Evolutionary conservation across 306 rosid genomes (phyloP).

Genomic region (Vachellia pachyceras): DNA sequence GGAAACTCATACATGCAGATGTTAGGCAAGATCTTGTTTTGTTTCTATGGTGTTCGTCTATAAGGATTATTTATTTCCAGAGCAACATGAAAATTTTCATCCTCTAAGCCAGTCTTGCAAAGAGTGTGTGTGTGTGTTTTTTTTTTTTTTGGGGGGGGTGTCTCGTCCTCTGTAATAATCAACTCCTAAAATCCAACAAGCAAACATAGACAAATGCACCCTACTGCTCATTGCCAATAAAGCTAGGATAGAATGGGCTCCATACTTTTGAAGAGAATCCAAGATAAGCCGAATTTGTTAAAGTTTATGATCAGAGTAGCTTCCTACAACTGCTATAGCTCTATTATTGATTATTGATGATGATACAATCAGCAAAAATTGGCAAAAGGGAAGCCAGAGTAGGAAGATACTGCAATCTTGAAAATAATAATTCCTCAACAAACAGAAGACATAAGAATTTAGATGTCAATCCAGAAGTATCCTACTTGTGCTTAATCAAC

Average conservation of each 20-base stretch:
- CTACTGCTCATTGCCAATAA: background rate
- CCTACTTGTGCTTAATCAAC: background rate
- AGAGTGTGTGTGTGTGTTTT: too few relatives aligned
- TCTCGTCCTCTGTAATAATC: too few relatives aligned
- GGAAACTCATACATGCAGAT: background rate
- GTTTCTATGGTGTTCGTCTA: background rate
- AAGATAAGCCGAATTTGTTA: background rate
- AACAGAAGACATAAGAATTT: background rate
- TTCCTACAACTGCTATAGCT: background rate
- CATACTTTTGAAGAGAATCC: background rate
- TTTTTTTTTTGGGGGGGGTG: too few relatives aligned
- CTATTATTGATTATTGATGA: background rate
- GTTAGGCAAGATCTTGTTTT: background rate
- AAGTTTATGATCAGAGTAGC: background rate
- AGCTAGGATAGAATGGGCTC: background rate
- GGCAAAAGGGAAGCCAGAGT: background rate
- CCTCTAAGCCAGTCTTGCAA: background rate
- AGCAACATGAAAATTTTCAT: conserved; percentile 14
- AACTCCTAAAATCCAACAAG: background rate
- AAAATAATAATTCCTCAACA: background rate
- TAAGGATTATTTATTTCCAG: background rate
- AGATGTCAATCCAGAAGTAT: conserved; percentile 33
- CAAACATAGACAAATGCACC: background rate
- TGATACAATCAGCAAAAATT: background rate
- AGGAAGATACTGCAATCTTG: background rate